Evolutionary conservation across 2,329 filamentous ascomycete species (phyloP), one percentile per base, ranked within the genome.

Genomic region (Verticillium nonalfalfae): DNA sequence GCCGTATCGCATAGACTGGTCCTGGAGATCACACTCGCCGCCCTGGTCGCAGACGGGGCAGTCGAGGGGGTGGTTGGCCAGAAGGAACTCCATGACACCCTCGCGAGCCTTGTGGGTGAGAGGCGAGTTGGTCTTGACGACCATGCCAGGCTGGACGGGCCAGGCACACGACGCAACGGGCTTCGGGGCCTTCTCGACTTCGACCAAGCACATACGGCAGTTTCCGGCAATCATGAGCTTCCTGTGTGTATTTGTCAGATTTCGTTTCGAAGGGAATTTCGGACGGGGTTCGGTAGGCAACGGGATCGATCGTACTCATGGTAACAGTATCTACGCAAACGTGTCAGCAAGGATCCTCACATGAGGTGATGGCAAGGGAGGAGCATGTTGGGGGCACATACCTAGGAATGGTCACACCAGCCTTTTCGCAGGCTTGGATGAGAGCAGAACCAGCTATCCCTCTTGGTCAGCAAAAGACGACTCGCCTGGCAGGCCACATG

Each of bases 151-250:
- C 77, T 97, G 93, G 68, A 98, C 95, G 59, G 95, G 95, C 95
- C 95, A 99, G 69, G 95, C 95, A 79, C 95, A 99, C 65, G 95
- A 99, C 70, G 95, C 95, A 61, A 98, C 93, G 63, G 95, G 95
- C 81, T 99, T 99, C 63, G 95, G 95, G 64, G 92, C 91, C 78
- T 88, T 87, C 81, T 98, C 95, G 68, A 99, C 95, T 82, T 99
- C 95, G 73, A 99, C 95, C 73, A 99, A 81, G 79, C 95, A 99
- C 95, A 99, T 99, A 81, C 95, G 93, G 78, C 95, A 99, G 80
- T 98, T 99, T 78, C 95, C 95, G 72, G 95, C 95, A 84, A 99
- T 97, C 89, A 96, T 93, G 69, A 99, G 85, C 81, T 99, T 98
- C 76, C 91, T 94, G 72, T 71, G 67, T 62, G 69, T 69, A 61